phyloP scores from a whole-genome alignment of 2,329 filamentous ascomycete species.

The Penicillium sumatraense region DNA sequence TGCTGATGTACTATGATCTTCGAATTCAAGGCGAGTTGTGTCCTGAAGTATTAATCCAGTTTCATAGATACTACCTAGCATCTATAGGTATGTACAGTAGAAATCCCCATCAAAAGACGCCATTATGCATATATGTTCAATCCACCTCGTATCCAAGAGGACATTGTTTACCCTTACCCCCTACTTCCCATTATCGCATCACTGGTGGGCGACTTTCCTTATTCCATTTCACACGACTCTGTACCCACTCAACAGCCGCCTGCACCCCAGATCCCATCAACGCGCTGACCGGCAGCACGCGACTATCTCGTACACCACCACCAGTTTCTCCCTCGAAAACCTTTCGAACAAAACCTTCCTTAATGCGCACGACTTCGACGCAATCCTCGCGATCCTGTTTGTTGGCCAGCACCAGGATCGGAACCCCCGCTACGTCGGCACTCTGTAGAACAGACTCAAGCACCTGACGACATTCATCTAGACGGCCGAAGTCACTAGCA shows the following conservation, averaged over 20 bases:
- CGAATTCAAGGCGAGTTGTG: no score
- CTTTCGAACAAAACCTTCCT: slow-evolving; percentile 92
- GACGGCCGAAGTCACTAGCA: slow-evolving; percentile 53
- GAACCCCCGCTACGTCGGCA: slow-evolving; percentile 87
- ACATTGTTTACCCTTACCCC: no score
- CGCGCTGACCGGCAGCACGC: slow-evolving; percentile 91
- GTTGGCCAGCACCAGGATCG: slow-evolving; percentile 89
- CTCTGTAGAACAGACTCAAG: slow-evolving; percentile 88
- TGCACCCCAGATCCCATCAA: slow-evolving; percentile 79
- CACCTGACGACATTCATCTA: slow-evolving; percentile 88
- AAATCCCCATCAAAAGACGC: slow-evolving; percentile 21
- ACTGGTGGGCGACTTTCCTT: slow-evolving; percentile 89
- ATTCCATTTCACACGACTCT: slow-evolving; percentile 92
- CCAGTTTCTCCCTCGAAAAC: slow-evolving; percentile 96
- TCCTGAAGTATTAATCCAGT: not conserved
- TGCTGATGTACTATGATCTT: no score
- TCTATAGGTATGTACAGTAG: slow-evolving; percentile 1
- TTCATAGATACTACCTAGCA: not conserved
- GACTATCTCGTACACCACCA: slow-evolving; percentile 80
- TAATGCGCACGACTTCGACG: slow-evolving; percentile 95
- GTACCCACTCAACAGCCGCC: slow-evolving; percentile 97
- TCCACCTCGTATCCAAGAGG: not conserved
- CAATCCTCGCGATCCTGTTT: slow-evolving; percentile 98
- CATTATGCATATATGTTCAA: slow-evolving; percentile 21
- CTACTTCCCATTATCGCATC: slow-evolving; percentile 69